These are phyloP conservation scores for Hamamelis virginiana DNA, from an alignment of 164 flowering plant genomes.

Conservation along the genomic window DNA sequence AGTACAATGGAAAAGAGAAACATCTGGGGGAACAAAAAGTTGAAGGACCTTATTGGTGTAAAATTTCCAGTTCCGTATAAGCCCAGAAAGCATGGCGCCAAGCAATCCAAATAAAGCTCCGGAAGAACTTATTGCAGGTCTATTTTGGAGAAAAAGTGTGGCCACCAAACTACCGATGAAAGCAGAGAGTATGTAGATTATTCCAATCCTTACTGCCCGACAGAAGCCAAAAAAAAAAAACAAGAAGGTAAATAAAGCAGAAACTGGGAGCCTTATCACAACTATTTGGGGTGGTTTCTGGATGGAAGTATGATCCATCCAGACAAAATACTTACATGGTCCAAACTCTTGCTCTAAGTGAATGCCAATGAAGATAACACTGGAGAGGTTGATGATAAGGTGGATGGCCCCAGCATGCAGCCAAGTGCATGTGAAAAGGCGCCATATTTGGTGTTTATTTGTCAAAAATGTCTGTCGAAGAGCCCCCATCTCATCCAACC, in stretches of 20 bases:
- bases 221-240: constrained; percentile 9
- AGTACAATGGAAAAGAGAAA: constrained; percentile 1
- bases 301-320: too few relatives aligned
- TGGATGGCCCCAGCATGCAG: constrained; percentile 77
- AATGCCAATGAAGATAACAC: constrained; percentile 61
- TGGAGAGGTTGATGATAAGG: constrained; percentile 54
- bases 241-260: background rate
- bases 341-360: constrained; percentile 80
- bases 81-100: constrained; percentile 69
- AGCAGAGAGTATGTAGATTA: constrained; percentile 65
- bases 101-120: constrained; percentile 78
- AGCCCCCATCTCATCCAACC: constrained; percentile 77
- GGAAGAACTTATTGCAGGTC: constrained; percentile 65
- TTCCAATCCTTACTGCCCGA: constrained; percentile 63
- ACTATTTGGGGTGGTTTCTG: too few relatives aligned
- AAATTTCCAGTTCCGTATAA: constrained; percentile 59
- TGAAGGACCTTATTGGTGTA: constrained; percentile 60
- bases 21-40: background rate
- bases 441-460: constrained; percentile 61
- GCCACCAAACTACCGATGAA: constrained; percentile 59
- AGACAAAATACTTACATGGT: constrained; percentile 39
- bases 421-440: constrained; percentile 55
- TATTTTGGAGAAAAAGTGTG: constrained; percentile 55
- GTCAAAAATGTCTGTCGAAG: constrained; percentile 34
- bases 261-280: background rate